Evolutionary conservation across 208 protist species (phyloP).

Genomic region (Novymonas esmeraldas): DNA sequence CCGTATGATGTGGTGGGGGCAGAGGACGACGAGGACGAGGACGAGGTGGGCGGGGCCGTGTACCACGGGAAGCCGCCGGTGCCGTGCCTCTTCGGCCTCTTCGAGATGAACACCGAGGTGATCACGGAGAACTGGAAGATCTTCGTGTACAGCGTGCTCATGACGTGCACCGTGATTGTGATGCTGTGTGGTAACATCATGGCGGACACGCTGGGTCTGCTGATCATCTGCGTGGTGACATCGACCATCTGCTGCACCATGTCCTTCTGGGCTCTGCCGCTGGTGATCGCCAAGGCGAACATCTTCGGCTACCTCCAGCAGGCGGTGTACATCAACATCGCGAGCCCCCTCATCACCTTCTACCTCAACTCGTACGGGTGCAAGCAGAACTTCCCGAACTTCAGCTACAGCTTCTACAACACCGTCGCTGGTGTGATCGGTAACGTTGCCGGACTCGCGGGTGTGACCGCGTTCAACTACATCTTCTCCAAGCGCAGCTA

Average conservation of each 20-base stretch:
- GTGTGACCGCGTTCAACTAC: constrained; percentile 54
- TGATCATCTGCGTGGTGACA: constrained; percentile 40
- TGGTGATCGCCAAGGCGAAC: constrained; percentile 63
- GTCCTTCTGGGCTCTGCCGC: constrained; percentile 65
- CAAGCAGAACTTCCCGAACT: constrained; percentile 50
- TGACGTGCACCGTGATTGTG: constrained; percentile 46
- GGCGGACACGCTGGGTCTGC: constrained; percentile 32
- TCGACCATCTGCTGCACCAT: constrained; percentile 40
- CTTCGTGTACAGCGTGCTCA: constrained; percentile 49
- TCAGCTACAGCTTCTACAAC: constrained; percentile 66
- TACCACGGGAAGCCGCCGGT: constrained; percentile 9
- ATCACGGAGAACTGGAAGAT: constrained; percentile 48
- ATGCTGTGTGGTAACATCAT: constrained; percentile 51
- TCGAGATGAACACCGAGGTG: constrained; percentile 69
- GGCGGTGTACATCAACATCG: constrained; percentile 43
- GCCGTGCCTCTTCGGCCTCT: constrained; percentile 31
- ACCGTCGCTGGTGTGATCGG: constrained; percentile 52
- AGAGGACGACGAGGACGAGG: no score
- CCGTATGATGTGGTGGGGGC: no score
- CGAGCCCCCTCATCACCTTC: constrained; percentile 44
- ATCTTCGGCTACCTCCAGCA: constrained; percentile 54
- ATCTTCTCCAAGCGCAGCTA: constrained; percentile 60
- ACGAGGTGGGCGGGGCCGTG: no score
- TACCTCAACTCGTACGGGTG: constrained; percentile 48
- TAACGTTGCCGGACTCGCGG: constrained; percentile 42